These are phyloP conservation scores for Phaeophleospora eucalypticola DNA, from an alignment of 2,329 filamentous ascomycete species.

Conservation along the genomic window DNA sequence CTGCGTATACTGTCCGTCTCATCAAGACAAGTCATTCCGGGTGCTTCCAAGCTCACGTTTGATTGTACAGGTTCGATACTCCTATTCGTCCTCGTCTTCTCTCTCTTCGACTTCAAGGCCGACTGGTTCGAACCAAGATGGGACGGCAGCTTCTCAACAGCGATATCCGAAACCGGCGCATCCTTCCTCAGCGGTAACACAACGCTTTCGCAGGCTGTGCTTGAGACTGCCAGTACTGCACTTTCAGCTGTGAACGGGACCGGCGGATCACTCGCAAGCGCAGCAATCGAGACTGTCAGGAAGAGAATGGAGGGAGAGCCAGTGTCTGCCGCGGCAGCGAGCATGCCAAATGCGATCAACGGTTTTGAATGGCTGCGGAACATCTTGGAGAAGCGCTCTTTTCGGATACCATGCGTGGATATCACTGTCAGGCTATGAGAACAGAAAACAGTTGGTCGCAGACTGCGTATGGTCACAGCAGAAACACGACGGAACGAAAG, in stretches of 20 bases:
- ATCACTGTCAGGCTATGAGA: slow-evolving; percentile 59
- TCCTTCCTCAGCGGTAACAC: slow-evolving; percentile 29
- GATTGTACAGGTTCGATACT: slow-evolving; percentile 52
- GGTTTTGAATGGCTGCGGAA: slow-evolving; percentile 83
- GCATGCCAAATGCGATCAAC: slow-evolving; percentile 55
- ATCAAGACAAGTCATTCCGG: not conserved
- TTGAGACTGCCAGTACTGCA: slow-evolving; percentile 59
- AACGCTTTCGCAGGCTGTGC: slow-evolving; percentile 46
- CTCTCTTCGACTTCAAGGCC: slow-evolving; percentile 86
- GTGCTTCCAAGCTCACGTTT: not conserved
- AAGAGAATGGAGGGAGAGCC: slow-evolving; percentile 41
- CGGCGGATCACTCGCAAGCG: slow-evolving; percentile 60
- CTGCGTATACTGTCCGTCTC: slow-evolving; percentile 70
- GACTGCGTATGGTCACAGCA: not conserved
- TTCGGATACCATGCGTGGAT: slow-evolving; percentile 87
- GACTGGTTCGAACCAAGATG: slow-evolving; percentile 88
- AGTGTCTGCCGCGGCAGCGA: slow-evolving; percentile 32
- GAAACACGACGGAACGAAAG: slow-evolving; percentile 3
- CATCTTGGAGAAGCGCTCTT: slow-evolving; percentile 76
- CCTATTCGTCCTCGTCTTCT: slow-evolving; percentile 89
- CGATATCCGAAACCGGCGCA: slow-evolving; percentile 35
- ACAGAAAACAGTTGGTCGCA: not conserved
- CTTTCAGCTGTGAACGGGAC: slow-evolving; percentile 62
- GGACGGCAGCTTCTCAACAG: slow-evolving; percentile 22
- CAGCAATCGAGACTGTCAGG: slow-evolving; percentile 60